Evolutionary conservation across 352 stramenopile genomes (phyloP).

Genomic region (Globisporangium lucens): DNA sequence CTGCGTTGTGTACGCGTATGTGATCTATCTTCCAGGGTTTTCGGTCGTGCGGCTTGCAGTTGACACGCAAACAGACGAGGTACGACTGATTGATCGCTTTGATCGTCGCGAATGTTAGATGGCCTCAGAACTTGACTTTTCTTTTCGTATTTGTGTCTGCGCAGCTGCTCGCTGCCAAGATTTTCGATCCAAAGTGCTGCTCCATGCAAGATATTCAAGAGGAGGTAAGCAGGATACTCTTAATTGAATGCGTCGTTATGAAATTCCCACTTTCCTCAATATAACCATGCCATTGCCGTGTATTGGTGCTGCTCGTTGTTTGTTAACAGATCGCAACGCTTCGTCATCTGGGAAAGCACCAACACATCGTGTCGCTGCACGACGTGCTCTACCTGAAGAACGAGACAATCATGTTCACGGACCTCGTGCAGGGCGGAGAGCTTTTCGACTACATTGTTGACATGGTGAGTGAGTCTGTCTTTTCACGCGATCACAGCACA

Average conservation of each 20-base stretch:
- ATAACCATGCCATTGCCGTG: too few relatives aligned
- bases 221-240: slow-evolving; percentile 31
- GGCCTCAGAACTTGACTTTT: background rate
- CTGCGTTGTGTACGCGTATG: background rate
- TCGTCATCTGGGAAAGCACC: slow-evolving; percentile 49
- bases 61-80: slow-evolving; percentile 47
- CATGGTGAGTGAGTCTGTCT: slow-evolving; percentile 26
- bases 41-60: slow-evolving; percentile 61
- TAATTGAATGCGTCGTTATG: background rate
- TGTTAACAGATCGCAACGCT: slow-evolving; percentile 53
- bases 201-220: slow-evolving; percentile 56
- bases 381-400: slow-evolving; percentile 58
- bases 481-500: background rate
- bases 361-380: slow-evolving; percentile 69
- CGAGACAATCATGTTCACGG: slow-evolving; percentile 79
- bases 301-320: too few relatives aligned
- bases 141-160: slow-evolving; percentile 13
- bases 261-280: background rate
- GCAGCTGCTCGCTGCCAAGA: slow-evolving; percentile 61
- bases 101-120: too few relatives aligned
- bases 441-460: slow-evolving; percentile 83
- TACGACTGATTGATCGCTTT: slow-evolving; percentile 9
- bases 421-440: slow-evolving; percentile 71
- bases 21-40: slow-evolving; percentile 36
- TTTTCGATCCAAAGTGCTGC: slow-evolving; percentile 62